Base-by-base conservation (phyloP, 768 basidiomycete species). In the Chalciporus piperatus region DNA sequence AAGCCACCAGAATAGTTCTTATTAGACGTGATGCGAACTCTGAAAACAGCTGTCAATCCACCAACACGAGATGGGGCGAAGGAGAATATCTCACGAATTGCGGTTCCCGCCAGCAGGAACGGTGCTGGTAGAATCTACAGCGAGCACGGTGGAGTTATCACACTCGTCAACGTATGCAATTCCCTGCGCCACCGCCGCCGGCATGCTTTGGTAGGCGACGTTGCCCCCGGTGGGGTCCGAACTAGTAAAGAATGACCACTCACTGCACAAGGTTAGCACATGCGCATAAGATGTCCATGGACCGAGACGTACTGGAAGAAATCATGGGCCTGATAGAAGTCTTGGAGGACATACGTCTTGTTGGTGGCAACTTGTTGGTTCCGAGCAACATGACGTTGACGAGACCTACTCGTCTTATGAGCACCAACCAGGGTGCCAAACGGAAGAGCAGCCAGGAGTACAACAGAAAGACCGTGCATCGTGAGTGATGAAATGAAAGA, bases 211-310 rank as follows among this genome's bases (percentile, higher is more conserved):
- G 64, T 82, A 92, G 50, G 81, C 75, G 44, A 92, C 90, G 22
- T 69, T 69, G 16, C 89, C 89, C 56, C 81, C 68, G 0, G 89
- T 91, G 3, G 89, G 89, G 67, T 92, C 89, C 11, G 67, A 13
- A 3, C 57, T 68, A 12, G 74, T 74, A 70, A 81, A 89, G 71
- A 87, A 91, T 28, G 83, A 70, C 83, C 84, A 90, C 40, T 79
- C 58, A 43, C 87, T 89, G 59, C n/a, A 59, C 20, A 47, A 51
- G 9, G 45, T 49, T 52, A 38, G 45, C 23, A 35, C 7, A 16
- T 37, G 27, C n/a, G 40, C 41, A 27, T 6, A 27, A 27, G 39
- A 13, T 23, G 11, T 23, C 41, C 8, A 23, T 22, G 32, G 12
- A 38, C 13, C 20, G 45, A 28, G 17, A 73, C 70, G 41, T 60